phyloP scores from a whole-genome alignment of 108 stramenopile genomes.

The Discostella stelligeroides region DNA sequence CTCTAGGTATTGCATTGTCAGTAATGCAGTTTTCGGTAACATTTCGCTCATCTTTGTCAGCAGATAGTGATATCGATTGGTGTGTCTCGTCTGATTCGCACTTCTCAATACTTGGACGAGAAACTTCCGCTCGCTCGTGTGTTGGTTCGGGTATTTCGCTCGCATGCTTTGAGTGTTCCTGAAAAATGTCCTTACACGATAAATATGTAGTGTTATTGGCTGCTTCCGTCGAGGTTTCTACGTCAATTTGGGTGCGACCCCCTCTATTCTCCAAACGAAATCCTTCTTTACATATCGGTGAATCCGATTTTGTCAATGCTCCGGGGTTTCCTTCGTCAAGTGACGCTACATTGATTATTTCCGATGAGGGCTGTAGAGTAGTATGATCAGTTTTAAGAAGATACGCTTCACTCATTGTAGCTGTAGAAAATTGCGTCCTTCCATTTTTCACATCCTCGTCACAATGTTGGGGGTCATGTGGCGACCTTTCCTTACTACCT shows the following conservation, averaged over 20 bases:
- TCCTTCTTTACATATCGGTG: neutral
- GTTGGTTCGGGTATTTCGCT: too few relatives aligned
- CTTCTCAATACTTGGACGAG: neutral
- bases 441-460: too few relatives aligned
- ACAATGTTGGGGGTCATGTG: too few relatives aligned
- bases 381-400: too few relatives aligned
- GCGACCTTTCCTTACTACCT: neutral
- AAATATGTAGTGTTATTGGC: neutral
- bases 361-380: too few relatives aligned
- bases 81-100: neutral
- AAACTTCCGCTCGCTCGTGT: too few relatives aligned
- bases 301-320: neutral
- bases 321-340: too few relatives aligned
- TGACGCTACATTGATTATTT: too few relatives aligned
- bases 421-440: too few relatives aligned
- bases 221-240: neutral
- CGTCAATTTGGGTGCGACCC: neutral
- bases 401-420: too few relatives aligned
- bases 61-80: too few relatives aligned
- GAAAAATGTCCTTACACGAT: neutral
- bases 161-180: neutral
- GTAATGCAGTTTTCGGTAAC: neutral
- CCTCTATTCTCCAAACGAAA: neutral
- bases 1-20: neutral
- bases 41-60: neutral